Evolutionary conservation across 78 protist genomes (phyloP), one percentile per base, ranked within the genome.

Genomic region (slime mould (Dictyostelium discoideum)): DNA sequence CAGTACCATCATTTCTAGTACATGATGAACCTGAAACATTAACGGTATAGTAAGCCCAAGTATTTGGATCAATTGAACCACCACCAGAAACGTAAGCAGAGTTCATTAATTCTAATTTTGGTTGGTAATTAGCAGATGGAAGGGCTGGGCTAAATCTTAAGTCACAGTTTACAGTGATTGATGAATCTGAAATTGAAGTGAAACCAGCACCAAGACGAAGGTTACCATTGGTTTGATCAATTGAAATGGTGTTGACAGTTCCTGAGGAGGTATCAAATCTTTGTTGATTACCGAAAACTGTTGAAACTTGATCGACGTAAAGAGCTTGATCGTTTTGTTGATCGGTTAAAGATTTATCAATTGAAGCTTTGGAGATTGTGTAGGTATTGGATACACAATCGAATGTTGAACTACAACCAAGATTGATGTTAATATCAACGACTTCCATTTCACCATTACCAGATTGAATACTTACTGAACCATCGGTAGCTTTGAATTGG

Each of bases 381-480:
- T 26, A 82, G 3, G 18, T 3, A n/a, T 48, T 72, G 37, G 86
- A 50, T 1, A 3, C 44, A 82, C 88, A 82, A 0, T 63, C 22
- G 26, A 74, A 74, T 2, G 50, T 39, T 37, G 50, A 26, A 22
- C 16, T 42, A 73, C 95, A 90, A 14, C 67, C 42, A 22, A 72
- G 44, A 54, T 90, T 86, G 50, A 90, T 80, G 42, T 90, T 90
- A 87, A 90, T 90, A 48, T 90, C 95, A 18, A 90, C 69, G 1
- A 82, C 87, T 16, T 82, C 14, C 16, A 20, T 57, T 63, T 20
- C 40, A 37, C 48, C 48, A 22, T 9, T 22, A 26, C 5, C 14
- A 4, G 84, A 42, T 4, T 82, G 40, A 16, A 50, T 39, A 6
- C 6, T 24, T 10, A 11, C 29, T 50, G 76, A 50, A 72, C 76